Conservation (phyloP, 352 stramenopile species). For the Globisporangium echinulatum region DNA sequence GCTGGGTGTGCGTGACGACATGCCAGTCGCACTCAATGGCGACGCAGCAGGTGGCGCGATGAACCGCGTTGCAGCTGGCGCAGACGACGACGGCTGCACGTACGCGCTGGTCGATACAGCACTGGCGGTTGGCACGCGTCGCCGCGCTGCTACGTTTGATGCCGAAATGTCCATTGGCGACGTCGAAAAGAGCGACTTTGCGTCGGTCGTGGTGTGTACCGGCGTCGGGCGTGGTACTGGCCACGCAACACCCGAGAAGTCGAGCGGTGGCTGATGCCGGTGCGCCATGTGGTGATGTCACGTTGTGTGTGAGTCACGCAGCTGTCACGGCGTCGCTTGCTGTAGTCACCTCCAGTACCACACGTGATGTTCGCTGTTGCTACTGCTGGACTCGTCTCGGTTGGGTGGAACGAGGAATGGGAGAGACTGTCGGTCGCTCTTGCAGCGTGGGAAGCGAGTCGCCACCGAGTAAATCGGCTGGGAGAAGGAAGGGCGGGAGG, state of each 20-base stretch:
- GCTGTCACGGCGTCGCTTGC: no score
- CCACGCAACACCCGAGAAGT: conserved; percentile 3
- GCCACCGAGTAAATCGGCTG: no score
- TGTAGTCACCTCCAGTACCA: background rate
- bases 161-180: conserved; percentile 9
- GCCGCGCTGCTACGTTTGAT: background rate
- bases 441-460: no score
- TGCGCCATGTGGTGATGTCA: background rate
- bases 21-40: background rate
- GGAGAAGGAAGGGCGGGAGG: no score
- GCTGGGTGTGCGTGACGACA: conserved; percentile 17
- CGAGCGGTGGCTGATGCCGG: background rate
- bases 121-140: background rate
- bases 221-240: background rate
- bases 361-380: background rate
- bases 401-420: conserved; percentile 8
- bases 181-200: conserved; percentile 10
- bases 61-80: conserved; percentile 3
- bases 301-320: no score
- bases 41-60: conserved; percentile 1
- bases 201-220: conserved; percentile 1
- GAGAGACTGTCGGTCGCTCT: background rate
- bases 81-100: conserved; percentile 8
- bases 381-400: background rate
- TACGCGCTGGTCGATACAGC: background rate